Evolutionary conservation across 2,329 filamentous ascomycete species (phyloP).

Genomic region (Plectosphaerella plurivora): DNA sequence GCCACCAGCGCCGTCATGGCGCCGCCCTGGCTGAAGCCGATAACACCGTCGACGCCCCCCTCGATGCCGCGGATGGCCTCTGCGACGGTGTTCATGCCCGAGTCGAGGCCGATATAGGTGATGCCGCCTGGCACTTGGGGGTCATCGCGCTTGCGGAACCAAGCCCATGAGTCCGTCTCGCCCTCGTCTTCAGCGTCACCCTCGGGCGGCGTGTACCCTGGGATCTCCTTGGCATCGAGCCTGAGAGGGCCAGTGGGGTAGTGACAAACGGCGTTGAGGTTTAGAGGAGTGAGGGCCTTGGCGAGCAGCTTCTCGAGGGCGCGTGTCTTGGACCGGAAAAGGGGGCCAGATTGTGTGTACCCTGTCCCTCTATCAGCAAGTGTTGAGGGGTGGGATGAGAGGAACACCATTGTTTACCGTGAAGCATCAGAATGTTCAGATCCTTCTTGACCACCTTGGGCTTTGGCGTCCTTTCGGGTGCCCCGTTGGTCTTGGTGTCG

Average conservation of each 20-base stretch:
- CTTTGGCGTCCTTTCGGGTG: conserved; percentile 21
- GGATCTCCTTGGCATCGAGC: conserved; percentile 62
- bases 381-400: conserved; percentile 2
- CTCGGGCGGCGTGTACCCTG: conserved; percentile 53
- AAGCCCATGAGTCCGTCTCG: conserved; percentile 69
- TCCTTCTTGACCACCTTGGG: conserved; percentile 38
- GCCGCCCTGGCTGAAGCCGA: conserved; percentile 81
- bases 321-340: conserved; percentile 86
- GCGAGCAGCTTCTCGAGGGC: conserved; percentile 75
- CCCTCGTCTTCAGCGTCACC: conserved; percentile 33
- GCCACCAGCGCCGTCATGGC: conserved; percentile 70
- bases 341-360: conserved; percentile 82
- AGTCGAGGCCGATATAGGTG: conserved; percentile 65
- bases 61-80: conserved; percentile 56
- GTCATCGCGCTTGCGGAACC: conserved; percentile 70
- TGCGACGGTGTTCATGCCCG: conserved; percentile 62
- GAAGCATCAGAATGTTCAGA: conserved; percentile 72
- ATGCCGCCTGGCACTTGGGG: conserved; percentile 36
- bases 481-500: conserved; percentile 5
- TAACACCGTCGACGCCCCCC: conserved; percentile 70
- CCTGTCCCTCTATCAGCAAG: conserved; percentile 39
- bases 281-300: conserved; percentile 64
- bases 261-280: conserved; percentile 49
- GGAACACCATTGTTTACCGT: conserved; percentile 43
- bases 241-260: conserved; percentile 67